Evolutionary conservation across 140 eudicot species (phyloP).

Genomic region (Erigeron philadelphicus): DNA sequence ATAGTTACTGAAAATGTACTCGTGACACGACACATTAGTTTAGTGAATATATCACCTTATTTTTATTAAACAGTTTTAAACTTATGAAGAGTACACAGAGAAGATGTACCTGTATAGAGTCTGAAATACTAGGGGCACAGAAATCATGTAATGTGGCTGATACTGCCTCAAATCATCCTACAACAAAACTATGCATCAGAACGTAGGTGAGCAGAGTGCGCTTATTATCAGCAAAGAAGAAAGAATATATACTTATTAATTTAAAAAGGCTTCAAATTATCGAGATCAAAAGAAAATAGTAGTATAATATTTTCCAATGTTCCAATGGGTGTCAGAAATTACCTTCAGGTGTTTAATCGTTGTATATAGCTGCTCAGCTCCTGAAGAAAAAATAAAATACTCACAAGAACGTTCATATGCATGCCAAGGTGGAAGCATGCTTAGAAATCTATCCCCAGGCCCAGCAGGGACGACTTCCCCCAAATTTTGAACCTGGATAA

Average conservation of each 20-base stretch:
- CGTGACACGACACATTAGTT: background rate
- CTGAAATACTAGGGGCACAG: conserved; percentile 90
- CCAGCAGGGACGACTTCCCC: conserved; percentile 75
- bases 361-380: conserved; percentile 83
- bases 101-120: conserved; percentile 76
- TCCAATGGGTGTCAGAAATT: conserved; percentile 18
- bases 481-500: conserved; percentile 50
- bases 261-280: background rate
- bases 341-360: conserved; percentile 70
- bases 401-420: conserved; percentile 92
- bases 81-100: conserved; percentile 4
- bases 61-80: background rate
- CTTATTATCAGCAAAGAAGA: conserved; percentile 4
- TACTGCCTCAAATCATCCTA: conserved; percentile 84
- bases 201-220: conserved; percentile 16
- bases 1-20: background rate
- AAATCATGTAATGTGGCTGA: conserved; percentile 80
- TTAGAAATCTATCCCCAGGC: conserved; percentile 87
- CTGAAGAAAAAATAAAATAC: conserved; percentile 67
- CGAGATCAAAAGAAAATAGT: conserved; percentile 3
- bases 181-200: conserved; percentile 27
- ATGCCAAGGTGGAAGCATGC: conserved; percentile 99
- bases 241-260: conserved; percentile 11
- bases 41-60: background rate
- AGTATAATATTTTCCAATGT: background rate